A percentile compares a stretch with the other conserved stretches of the same genome.
Conservation (phyloP, 176 grass and related monocot genomes). For the Tuctoria greenei region DNA sequence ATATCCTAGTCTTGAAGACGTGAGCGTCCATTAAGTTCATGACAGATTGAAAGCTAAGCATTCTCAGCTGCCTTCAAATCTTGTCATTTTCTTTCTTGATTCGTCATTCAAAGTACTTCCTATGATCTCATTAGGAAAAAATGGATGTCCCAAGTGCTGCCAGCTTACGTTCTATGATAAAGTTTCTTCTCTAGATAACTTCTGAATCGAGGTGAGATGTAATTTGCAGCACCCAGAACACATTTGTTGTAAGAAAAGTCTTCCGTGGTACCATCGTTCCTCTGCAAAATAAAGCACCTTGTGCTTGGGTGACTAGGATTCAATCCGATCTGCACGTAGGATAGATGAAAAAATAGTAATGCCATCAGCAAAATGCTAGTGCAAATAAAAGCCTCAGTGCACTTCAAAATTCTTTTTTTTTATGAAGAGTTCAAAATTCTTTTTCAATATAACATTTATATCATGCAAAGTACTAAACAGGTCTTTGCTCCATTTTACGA, state of each 20-base stretch:
- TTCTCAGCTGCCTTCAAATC: background rate
- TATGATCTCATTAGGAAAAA: background rate
- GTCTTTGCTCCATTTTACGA: background rate
- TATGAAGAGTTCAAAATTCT: conserved; percentile 2
- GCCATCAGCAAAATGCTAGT: background rate
- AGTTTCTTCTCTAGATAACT: conserved; percentile 36
- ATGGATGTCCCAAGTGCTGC: background rate
- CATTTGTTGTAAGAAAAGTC: conserved; percentile 53
- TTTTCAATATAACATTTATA: background rate
- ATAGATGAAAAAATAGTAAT: background rate
- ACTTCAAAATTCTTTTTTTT: background rate
- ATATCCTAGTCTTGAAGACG: background rate
- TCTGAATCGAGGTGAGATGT: conserved; percentile 36
- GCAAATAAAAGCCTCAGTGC: background rate
- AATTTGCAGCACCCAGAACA: conserved; percentile 42
- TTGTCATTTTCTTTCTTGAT: background rate
- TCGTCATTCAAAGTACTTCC: background rate
- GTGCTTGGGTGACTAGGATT: conserved; percentile 40
- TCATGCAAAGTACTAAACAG: conserved; percentile 16
- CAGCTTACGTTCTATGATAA: conserved; percentile 23
- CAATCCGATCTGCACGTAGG: conserved; percentile 34
- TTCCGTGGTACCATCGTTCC: conserved; percentile 30
- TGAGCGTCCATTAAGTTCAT: background rate
- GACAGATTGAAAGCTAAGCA: background rate
- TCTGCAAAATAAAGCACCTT: conserved; percentile 41